Conservation (phyloP, 1,284 basidiomycete genomes). For the Papiliotrema nemorosa region DNA sequence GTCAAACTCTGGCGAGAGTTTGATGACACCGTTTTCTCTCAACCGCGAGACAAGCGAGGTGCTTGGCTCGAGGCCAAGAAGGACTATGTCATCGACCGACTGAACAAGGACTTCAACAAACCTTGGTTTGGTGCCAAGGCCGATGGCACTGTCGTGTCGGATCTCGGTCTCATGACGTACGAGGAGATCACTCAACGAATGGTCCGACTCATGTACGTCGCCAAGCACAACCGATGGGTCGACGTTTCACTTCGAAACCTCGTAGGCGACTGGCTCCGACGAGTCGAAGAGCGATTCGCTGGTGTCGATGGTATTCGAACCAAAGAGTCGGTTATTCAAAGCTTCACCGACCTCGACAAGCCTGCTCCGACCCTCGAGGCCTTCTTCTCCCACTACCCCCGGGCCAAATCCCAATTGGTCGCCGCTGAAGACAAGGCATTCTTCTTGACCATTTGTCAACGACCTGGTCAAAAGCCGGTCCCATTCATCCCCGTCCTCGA, state of each 20-base stretch:
- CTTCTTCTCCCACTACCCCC: slow-evolving; percentile 82
- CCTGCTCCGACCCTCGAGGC: slow-evolving; percentile 70
- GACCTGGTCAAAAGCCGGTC: slow-evolving; percentile 95
- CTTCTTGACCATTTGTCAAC: slow-evolving; percentile 91
- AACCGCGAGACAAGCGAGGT: slow-evolving; percentile 89
- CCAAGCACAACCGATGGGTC: slow-evolving; percentile 89
- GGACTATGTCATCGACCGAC: slow-evolving; percentile 82
- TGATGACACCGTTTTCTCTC: slow-evolving; percentile 90
- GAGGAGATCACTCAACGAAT: slow-evolving; percentile 91
- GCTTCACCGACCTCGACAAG: slow-evolving; percentile 77
- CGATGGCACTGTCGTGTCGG: slow-evolving; percentile 74
- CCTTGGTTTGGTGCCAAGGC: slow-evolving; percentile 97
- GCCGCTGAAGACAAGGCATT: slow-evolving; percentile 93
- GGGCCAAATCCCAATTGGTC: slow-evolving; percentile 78
- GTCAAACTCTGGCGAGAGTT: slow-evolving; percentile 99
- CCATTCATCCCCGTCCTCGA: slow-evolving; percentile 99
- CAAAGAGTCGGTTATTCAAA: slow-evolving; percentile 87
- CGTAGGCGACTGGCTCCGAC: slow-evolving; percentile 93
- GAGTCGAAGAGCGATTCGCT: slow-evolving; percentile 96
- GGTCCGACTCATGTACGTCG: slow-evolving; percentile 88
- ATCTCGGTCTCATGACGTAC: slow-evolving; percentile 96
- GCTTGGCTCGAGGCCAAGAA: slow-evolving; percentile 84
- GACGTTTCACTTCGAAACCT: slow-evolving; percentile 91
- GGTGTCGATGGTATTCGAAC: slow-evolving; percentile 71
- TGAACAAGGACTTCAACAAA: slow-evolving; percentile 95